These are phyloP conservation scores for Kwoniella sp. DNA, from an alignment of 768 basidiomycete species.

Conservation along the genomic window DNA sequence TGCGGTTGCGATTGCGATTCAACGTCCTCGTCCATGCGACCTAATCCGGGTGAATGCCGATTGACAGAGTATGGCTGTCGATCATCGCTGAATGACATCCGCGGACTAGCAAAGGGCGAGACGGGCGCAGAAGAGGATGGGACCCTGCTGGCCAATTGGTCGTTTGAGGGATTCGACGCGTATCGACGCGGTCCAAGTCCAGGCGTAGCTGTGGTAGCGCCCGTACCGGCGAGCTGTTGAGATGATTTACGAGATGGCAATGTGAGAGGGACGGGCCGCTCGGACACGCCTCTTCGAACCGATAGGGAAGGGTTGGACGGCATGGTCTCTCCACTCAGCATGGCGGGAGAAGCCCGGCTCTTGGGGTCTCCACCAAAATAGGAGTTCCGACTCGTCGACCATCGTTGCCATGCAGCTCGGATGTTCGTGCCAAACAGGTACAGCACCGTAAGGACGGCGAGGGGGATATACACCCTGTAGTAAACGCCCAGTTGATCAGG, in stretches of 20 bases:
- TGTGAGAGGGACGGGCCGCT: slow-evolving; percentile 42
- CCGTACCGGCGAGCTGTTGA: slow-evolving; percentile 32
- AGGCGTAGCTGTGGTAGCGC: slow-evolving; percentile 12
- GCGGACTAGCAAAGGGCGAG: slow-evolving; percentile 36
- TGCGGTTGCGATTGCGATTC: slow-evolving; percentile 2
- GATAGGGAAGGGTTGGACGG: slow-evolving; percentile 10
- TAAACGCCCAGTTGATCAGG: slow-evolving; percentile 85
- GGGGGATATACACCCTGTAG: slow-evolving; percentile 68
- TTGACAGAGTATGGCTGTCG: slow-evolving; percentile 1
- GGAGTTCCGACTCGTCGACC: slow-evolving; percentile 20
- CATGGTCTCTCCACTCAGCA: slow-evolving; percentile 18
- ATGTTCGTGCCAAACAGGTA: slow-evolving; percentile 52
- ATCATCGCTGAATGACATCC: slow-evolving; percentile 22
- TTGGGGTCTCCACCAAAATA: slow-evolving; percentile 22
- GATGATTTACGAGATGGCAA: slow-evolving; percentile 39
- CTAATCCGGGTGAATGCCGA: slow-evolving; percentile 9
- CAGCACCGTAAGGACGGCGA: slow-evolving; percentile 65
- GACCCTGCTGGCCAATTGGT: slow-evolving; percentile 1
- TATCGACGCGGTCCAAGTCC: slow-evolving; percentile 9
- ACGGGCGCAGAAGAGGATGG: slow-evolving; percentile 40
- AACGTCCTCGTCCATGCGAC: slow-evolving; percentile 26
- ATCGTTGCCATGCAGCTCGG: slow-evolving; percentile 36
- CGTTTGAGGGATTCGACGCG: slow-evolving; percentile 18
- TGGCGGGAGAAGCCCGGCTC: slow-evolving; percentile 22
- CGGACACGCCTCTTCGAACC: slow-evolving; percentile 20